Conservation (phyloP, 1,284 basidiomycete species). For the Marasmius tenuissimus region DNA sequence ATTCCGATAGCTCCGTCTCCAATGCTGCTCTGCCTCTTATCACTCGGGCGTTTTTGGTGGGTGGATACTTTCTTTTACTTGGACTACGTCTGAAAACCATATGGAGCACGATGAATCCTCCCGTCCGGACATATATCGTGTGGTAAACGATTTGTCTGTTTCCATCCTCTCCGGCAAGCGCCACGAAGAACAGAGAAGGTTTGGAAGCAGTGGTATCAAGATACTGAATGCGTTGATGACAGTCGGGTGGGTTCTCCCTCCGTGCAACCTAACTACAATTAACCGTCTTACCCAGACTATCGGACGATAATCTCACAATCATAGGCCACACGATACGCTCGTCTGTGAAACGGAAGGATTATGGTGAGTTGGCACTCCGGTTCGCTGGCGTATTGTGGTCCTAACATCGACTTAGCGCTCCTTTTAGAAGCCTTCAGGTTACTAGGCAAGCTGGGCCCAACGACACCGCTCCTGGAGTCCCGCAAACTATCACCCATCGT, state of each 20-base stretch:
- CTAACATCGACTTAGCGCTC: slow-evolving; percentile 30
- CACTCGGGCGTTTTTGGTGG: slow-evolving; percentile 5
- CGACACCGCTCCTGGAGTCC: slow-evolving; percentile 19
- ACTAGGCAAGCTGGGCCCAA: slow-evolving; percentile 29
- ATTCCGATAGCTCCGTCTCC: slow-evolving; percentile 46
- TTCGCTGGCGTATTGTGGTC: not conserved
- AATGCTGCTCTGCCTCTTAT: slow-evolving; percentile 43
- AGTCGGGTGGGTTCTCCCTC: slow-evolving; percentile 21
- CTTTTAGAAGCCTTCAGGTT: slow-evolving; percentile 53
- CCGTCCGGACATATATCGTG: slow-evolving; percentile 2
- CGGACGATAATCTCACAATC: slow-evolving; percentile 30
- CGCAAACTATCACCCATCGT: slow-evolving; percentile 40
- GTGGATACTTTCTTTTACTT: not conserved
- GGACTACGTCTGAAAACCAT: too few species aligned
- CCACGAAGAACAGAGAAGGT: slow-evolving; percentile 11
- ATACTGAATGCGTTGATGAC: slow-evolving; percentile 19
- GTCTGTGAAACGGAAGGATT: slow-evolving; percentile 27
- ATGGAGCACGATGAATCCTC: slow-evolving; percentile 1
- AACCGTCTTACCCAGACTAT: slow-evolving; percentile 19
- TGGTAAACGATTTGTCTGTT: slow-evolving; percentile 18
- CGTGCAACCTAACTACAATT: slow-evolving; percentile 16
- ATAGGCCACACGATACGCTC: slow-evolving; percentile 43
- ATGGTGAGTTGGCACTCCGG: slow-evolving; percentile 27
- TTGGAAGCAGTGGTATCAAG: slow-evolving; percentile 20
- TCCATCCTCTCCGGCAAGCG: slow-evolving; percentile 14